These are phyloP conservation scores for Nothopassalora personata DNA, from an alignment of 2,329 filamentous ascomycete species.

Conservation along the genomic window DNA sequence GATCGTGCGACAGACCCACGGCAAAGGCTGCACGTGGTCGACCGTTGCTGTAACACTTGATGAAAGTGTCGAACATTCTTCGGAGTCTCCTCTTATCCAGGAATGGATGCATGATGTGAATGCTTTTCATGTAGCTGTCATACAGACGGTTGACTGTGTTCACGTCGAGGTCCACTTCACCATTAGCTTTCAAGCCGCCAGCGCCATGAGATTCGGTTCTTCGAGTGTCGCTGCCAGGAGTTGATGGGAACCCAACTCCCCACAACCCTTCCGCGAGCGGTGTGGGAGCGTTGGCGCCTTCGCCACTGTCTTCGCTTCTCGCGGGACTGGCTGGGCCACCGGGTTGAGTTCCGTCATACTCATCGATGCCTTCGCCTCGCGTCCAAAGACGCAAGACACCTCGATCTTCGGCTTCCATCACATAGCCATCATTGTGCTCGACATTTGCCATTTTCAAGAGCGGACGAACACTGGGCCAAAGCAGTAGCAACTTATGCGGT, in stretches of 20 bases:
- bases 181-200: constrained; percentile 49
- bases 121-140: constrained; percentile 53
- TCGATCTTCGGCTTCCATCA: constrained; percentile 35
- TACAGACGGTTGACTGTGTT: constrained; percentile 48
- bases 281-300: constrained; percentile 31
- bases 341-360: constrained; percentile 29
- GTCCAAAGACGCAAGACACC: constrained; percentile 34
- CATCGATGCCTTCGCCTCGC: constrained; percentile 37
- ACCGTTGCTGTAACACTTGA: constrained; percentile 41
- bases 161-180: constrained; percentile 50
- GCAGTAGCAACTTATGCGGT: constrained; percentile 71
- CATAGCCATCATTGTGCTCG: constrained; percentile 31
- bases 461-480: constrained; percentile 49
- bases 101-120: constrained; percentile 61
- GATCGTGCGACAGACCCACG: constrained; percentile 23
- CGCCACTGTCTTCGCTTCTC: constrained; percentile 34
- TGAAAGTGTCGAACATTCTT: constrained; percentile 49
- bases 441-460: constrained; percentile 28
- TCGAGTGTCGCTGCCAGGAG: constrained; percentile 27
- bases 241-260: constrained; percentile 43
- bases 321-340: constrained; percentile 37
- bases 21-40: constrained; percentile 25
- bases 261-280: constrained; percentile 45
- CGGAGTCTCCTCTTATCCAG: constrained; percentile 51
- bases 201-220: constrained; percentile 33